Conservation (phyloP, 805 yeast genomes). For the Vanderwaltozyma yarrowii region DNA sequence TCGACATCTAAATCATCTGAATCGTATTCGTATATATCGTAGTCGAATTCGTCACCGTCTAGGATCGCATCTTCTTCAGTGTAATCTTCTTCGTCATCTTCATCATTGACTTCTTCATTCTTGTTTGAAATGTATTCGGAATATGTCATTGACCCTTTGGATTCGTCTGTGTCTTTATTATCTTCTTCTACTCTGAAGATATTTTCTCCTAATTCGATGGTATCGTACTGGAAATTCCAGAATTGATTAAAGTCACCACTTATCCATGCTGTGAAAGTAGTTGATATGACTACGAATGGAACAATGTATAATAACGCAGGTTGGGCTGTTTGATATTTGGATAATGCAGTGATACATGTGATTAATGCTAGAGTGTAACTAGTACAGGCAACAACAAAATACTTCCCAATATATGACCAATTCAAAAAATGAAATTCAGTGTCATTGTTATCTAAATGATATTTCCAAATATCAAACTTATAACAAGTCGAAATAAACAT, state of each 20-base stretch:
- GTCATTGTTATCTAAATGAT: conserved; percentile 24
- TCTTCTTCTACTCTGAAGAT: conserved; percentile 6
- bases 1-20: neutral
- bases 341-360: conserved; percentile 34
- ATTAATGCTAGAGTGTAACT: conserved; percentile 41
- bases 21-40: conserved; percentile 1
- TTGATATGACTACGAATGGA: conserved; percentile 35
- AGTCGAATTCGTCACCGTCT: conserved; percentile 3
- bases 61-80: conserved; percentile 8
- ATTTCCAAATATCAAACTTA: conserved; percentile 39
- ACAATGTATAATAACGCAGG: conserved; percentile 60
- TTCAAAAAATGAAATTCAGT: conserved; percentile 33
- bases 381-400: conserved; percentile 36
- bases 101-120: conserved; percentile 3
- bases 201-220: conserved; percentile 8
- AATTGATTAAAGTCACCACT: conserved; percentile 34
- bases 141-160: conserved; percentile 17
- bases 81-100: conserved; percentile 9
- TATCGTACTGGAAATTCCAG: conserved; percentile 30
- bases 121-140: conserved; percentile 12
- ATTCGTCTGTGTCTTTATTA: conserved; percentile 15
- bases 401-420: conserved; percentile 30
- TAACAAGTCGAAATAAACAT: conserved; percentile 39
- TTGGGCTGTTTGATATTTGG: conserved; percentile 39
- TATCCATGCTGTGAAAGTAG: conserved; percentile 27